phyloP scores from a whole-genome alignment of 2,329 filamentous ascomycete species.

The Microdochium bolleyi region DNA sequence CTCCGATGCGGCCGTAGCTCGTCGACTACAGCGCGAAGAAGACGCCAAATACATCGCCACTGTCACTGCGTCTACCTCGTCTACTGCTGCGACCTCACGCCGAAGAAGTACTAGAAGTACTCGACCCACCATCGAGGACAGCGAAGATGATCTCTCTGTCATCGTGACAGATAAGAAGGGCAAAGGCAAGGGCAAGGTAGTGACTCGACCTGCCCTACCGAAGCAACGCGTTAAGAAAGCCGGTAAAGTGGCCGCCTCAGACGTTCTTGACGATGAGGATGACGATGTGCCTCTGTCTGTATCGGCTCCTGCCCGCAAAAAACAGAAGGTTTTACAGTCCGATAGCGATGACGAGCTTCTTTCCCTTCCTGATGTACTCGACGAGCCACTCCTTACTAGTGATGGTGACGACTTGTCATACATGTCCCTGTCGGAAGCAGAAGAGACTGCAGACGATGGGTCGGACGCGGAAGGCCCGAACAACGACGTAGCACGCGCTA shows the following conservation, averaged over 20 bases:
- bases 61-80: conserved; percentile 3
- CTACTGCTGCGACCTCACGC: neutral
- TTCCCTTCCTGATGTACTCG: neutral
- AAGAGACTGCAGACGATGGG: conserved; percentile 5
- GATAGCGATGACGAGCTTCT: conserved; percentile 2
- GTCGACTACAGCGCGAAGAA: conserved; percentile 16
- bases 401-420: conserved; percentile 9
- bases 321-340: conserved; percentile 1
- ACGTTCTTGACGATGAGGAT: conserved; percentile 3
- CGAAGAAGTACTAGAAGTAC: conserved; percentile 5
- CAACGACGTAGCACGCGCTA: neutral
- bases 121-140: neutral
- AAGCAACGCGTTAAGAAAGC: neutral
- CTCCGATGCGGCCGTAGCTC: conserved; percentile 7
- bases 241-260: conserved; percentile 1
- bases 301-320: conserved; percentile 7
- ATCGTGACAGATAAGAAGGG: conserved; percentile 2
- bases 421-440: neutral
- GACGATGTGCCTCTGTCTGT: conserved; percentile 5
- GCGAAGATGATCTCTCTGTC: neutral
- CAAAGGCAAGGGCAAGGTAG: conserved; percentile 6
- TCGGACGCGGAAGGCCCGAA: neutral
- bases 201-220: neutral
- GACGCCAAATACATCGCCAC: conserved; percentile 4
- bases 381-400: conserved; percentile 9